phyloP scores from a whole-genome alignment of 805 yeast genomes.

The Wickerhamiella domercqiae region DNA sequence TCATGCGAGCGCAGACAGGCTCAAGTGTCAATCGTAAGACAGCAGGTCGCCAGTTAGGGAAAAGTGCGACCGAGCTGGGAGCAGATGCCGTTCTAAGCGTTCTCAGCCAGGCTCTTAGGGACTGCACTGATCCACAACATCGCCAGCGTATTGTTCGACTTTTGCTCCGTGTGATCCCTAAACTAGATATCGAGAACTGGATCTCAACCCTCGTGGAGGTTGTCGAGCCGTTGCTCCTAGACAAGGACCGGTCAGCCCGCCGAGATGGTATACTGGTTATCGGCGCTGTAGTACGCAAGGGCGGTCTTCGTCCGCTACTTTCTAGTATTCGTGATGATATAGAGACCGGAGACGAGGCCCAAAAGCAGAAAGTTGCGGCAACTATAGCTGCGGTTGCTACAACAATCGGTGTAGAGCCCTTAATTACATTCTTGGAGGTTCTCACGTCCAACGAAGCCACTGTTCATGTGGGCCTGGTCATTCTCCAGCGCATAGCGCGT shows the following conservation, averaged over 20 bases:
- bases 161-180: background rate
- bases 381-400: conserved; percentile 73
- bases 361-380: conserved; percentile 59
- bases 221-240: conserved; percentile 63
- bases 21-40: conserved; percentile 35
- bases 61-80: conserved; percentile 31
- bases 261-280: conserved; percentile 68
- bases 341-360: conserved; percentile 67
- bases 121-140: background rate
- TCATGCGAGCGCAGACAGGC: background rate
- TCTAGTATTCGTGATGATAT: conserved; percentile 66
- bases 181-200: conserved; percentile 31
- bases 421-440: conserved; percentile 70
- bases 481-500: conserved; percentile 57
- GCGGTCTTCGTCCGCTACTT: conserved; percentile 71
- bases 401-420: conserved; percentile 53
- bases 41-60: conserved; percentile 53
- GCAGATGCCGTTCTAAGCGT: background rate
- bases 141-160: conserved; percentile 17
- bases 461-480: conserved; percentile 34
- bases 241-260: conserved; percentile 61
- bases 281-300: conserved; percentile 59
- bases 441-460: conserved; percentile 43
- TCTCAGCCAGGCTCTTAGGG: background rate
- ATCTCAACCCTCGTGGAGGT: conserved; percentile 60